Evolutionary conservation across 441 rosid species (phyloP).

Genomic region (Geranium incanum): DNA sequence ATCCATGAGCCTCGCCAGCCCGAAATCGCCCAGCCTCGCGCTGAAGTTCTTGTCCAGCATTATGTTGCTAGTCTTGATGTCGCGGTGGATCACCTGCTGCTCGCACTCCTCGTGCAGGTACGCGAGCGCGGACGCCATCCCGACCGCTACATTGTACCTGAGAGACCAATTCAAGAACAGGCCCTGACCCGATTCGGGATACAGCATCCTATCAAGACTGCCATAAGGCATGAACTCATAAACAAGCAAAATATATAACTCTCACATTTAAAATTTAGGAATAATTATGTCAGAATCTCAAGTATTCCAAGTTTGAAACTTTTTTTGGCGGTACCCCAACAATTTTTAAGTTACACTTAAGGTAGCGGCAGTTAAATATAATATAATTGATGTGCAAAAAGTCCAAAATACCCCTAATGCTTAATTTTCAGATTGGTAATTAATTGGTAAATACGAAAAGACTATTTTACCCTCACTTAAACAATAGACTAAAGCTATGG

Average conservation of each 20-base stretch:
- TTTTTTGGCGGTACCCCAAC: too few species aligned
- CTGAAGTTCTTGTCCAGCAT: constrained; percentile 78
- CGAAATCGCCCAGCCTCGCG: constrained; percentile 83
- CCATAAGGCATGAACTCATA: constrained; percentile 86
- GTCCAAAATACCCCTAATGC: too few species aligned
- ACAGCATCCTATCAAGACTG: constrained; percentile 70
- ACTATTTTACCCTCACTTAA: too few species aligned
- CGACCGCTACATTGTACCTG: constrained; percentile 61
- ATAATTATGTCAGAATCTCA: too few species aligned
- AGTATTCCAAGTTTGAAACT: constrained; percentile 32
- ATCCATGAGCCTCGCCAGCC: constrained; percentile 84
- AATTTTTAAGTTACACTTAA: too few species aligned
- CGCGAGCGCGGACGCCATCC: constrained; percentile 70
- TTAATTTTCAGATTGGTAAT: too few species aligned
- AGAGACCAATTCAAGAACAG: constrained; percentile 49
- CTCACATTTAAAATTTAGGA: too few species aligned
- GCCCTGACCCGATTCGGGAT: constrained; percentile 45
- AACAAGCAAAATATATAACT: too few species aligned
- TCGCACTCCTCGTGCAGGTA: constrained; percentile 94
- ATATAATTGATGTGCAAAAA: too few species aligned
- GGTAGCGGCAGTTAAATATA: too few species aligned
- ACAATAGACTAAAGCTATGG: too few species aligned
- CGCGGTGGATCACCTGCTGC: constrained; percentile 87
- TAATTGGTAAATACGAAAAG: too few species aligned
- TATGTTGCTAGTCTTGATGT: constrained; percentile 75